phyloP scores from a whole-genome alignment of 2,329 filamentous ascomycete species.

The Bipolaris zeicola region DNA sequence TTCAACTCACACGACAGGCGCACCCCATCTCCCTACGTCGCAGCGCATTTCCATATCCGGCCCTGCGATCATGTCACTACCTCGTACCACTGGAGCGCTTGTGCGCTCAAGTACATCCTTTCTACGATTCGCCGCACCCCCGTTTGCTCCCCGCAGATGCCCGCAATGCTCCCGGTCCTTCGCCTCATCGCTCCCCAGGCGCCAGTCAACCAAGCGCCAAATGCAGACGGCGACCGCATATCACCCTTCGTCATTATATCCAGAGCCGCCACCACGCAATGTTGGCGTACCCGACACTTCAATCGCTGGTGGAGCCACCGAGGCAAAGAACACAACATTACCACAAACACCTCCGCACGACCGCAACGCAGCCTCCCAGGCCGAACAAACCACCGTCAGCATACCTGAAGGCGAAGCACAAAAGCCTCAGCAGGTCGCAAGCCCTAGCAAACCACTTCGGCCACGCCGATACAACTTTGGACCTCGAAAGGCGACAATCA shows the following conservation, averaged over 20 bases:
- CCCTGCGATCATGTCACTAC: conserved; percentile 39
- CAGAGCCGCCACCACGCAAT: conserved; percentile 64
- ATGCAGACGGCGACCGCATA: conserved; percentile 71
- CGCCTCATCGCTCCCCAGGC: conserved; percentile 47
- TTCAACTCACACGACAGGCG: conserved; percentile 15
- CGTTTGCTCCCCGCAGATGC: conserved; percentile 42
- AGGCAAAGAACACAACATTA: conserved; percentile 56
- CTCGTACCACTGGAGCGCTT: conserved; percentile 31
- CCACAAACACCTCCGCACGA: conserved; percentile 46
- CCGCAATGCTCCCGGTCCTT: conserved; percentile 55
- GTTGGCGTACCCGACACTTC: conserved; percentile 65
- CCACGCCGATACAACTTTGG: conserved; percentile 71
- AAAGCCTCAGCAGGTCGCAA: conserved; percentile 58
- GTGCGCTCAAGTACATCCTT: conserved; percentile 32
- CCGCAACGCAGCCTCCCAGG: conserved; percentile 18
- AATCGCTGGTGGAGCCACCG: conserved; percentile 59
- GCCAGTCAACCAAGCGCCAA: conserved; percentile 45
- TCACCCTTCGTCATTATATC: conserved; percentile 63
- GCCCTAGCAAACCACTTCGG: conserved; percentile 52
- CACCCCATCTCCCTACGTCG: neutral
- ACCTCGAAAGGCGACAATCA: conserved; percentile 89
- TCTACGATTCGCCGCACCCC: conserved; percentile 33
- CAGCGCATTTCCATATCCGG: conserved; percentile 2
- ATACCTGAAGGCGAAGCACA: conserved; percentile 70
- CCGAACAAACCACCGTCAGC: conserved; percentile 50